Evolutionary conservation across 305 asterid species (phyloP), one percentile per base, ranked within the genome.

Genomic region (Solanum hybrid): DNA sequence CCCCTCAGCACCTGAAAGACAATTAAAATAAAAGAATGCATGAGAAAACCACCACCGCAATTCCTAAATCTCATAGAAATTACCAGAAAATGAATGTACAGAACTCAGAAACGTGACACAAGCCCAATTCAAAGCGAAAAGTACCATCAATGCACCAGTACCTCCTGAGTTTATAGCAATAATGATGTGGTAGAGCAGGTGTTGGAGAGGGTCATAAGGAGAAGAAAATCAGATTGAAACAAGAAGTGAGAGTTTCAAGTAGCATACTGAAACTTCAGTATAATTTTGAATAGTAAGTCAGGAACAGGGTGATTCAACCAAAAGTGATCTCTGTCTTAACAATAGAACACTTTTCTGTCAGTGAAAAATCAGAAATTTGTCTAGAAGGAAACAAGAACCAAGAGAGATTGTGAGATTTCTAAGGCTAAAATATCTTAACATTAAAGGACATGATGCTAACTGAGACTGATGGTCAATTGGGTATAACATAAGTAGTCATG

Each of bases 1-100:
- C 98, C 96, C 91, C 92, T 92, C 82, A 97, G 96, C 89, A 96
- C 99, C 99, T 97, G 97, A 86, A 93, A 94, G 82, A 91, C 80
- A 69, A 88, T 51, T 56, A 36, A 35, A 56, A 85, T 51, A 85
- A 85, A 29, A 51, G 8, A 7, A 85, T 85, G 27, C 73, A 85
- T 56, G 31, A 85, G 46, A 85, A 84, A 84, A 51, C 76, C 75
- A 10, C 76, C 37, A 56, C 46, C 2, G 31, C 6, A 56, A 32
- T 56, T 84, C 76, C 87, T 51, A 56, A 85, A 85, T 32, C 73
- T 5, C 75, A 32, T 38, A 85, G 46, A 85, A 85, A 22, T 9
- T 29, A 85, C 40, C 31, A 51, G 31, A 56, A 85, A 56, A 51
- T 31, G 71, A 84, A 20, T 85, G 87, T 11, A 85, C 46, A 34